Conservation (phyloP, 345 rosid species). For the thale cress (Arabidopsis thaliana) region DNA sequence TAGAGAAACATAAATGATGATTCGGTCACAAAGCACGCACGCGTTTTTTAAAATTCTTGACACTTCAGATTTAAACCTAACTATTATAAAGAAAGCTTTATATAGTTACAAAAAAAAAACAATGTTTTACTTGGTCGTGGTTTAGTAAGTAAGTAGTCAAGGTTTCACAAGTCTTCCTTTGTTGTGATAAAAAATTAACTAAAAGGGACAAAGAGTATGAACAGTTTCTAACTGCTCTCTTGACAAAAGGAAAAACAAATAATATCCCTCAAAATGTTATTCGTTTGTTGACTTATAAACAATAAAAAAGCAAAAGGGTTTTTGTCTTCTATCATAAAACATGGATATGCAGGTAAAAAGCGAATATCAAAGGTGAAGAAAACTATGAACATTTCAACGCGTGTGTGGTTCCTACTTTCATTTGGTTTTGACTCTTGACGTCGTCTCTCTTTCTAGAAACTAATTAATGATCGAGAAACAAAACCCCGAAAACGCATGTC, state of each 20-base stretch:
- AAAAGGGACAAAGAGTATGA: conserved; percentile 26
- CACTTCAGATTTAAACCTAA: conserved; percentile 4
- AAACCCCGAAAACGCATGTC: neutral
- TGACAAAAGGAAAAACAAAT: conserved; percentile 18
- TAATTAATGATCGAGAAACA: conserved; percentile 5
- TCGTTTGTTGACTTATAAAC: conserved; percentile 26
- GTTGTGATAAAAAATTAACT: neutral
- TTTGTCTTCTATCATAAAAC: conserved; percentile 27
- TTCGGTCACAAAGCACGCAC: conserved; percentile 22
- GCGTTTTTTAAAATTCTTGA: conserved; percentile 1
- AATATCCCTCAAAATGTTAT: neutral
- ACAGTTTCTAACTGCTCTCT: conserved; percentile 40
- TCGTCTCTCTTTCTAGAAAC: conserved; percentile 35
- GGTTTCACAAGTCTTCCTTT: conserved; percentile 19
- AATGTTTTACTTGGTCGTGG: conserved; percentile 32
- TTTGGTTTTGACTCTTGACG: conserved; percentile 33
- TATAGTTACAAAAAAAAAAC: neutral
- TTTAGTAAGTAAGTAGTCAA: neutral
- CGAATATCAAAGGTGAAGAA: conserved; percentile 3
- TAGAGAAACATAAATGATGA: neutral
- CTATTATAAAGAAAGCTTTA: neutral
- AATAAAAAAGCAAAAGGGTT: neutral
- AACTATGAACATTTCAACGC: conserved; percentile 36
- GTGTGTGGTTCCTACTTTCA: conserved; percentile 8
- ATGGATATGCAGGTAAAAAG: conserved; percentile 39